These are phyloP conservation scores for Groenewaldozyma tartarivorans DNA, from an alignment of 805 yeast genomes.

Conservation along the genomic window DNA sequence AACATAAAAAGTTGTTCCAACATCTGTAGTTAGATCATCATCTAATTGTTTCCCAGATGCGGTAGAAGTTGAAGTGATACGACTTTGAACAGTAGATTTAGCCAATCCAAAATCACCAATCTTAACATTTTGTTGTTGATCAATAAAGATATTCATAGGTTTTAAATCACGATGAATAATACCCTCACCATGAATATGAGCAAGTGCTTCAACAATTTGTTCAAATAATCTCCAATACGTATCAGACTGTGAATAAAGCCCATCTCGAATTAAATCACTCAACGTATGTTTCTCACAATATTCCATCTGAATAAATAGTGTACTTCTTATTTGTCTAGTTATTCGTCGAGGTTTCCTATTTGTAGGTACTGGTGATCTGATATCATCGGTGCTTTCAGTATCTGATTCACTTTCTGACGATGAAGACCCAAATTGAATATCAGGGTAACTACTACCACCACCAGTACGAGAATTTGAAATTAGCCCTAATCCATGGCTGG, in stretches of 20 bases:
- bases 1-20: slow-evolving; percentile 89
- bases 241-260: slow-evolving; percentile 56
- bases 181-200: slow-evolving; percentile 87
- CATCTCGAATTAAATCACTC: slow-evolving; percentile 70
- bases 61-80: slow-evolving; percentile 1
- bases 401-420: slow-evolving; percentile 11
- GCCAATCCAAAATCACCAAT: slow-evolving; percentile 98
- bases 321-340: slow-evolving; percentile 35
- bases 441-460: slow-evolving; percentile 15
- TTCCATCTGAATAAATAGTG: slow-evolving; percentile 94
- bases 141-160: slow-evolving; percentile 93
- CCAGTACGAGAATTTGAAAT: slow-evolving; percentile 17
- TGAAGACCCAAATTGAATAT: slow-evolving; percentile 18
- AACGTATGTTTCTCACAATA: slow-evolving; percentile 93
- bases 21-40: slow-evolving; percentile 81
- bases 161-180: slow-evolving; percentile 92
- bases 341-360: slow-evolving; percentile 4
- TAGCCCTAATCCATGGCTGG: slow-evolving; percentile 17
- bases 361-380: slow-evolving; percentile 8
- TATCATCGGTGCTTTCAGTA: slow-evolving; percentile 9
- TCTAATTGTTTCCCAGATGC: slow-evolving; percentile 19
- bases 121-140: slow-evolving; percentile 77
- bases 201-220: slow-evolving; percentile 80
- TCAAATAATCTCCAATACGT: slow-evolving; percentile 88
- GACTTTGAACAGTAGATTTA: slow-evolving; percentile 37